Percentiles rank a stretch among this genome's conserved stretches.
These are phyloP conservation scores for Aureobasidium melanogenum DNA, from an alignment of 2,329 filamentous ascomycete species.

Conservation along the genomic window DNA sequence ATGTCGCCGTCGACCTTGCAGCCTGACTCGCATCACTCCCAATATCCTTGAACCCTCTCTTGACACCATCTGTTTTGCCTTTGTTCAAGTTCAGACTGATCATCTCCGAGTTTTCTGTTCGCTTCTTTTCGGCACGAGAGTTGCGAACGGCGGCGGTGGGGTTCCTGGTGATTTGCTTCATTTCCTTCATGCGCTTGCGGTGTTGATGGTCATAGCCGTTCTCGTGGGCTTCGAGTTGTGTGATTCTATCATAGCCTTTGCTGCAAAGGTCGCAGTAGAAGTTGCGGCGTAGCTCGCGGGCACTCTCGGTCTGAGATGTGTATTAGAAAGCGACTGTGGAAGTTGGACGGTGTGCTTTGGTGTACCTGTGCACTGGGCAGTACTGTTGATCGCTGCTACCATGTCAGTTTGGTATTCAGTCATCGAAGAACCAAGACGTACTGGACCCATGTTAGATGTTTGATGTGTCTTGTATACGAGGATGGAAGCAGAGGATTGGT, in stretches of 20 bases:
- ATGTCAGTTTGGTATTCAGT: neutral
- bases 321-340: neutral
- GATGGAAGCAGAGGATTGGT: neutral
- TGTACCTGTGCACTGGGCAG: slow-evolving; percentile 10
- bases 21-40: neutral
- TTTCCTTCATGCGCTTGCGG: slow-evolving; percentile 78
- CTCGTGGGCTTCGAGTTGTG: slow-evolving; percentile 92
- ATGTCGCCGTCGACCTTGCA: neutral
- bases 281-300: slow-evolving; percentile 8
- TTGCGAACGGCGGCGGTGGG: slow-evolving; percentile 56
- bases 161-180: slow-evolving; percentile 74
- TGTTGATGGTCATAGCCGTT: slow-evolving; percentile 93
- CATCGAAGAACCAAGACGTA: neutral
- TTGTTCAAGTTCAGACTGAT: slow-evolving; percentile 13
- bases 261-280: slow-evolving; percentile 60
- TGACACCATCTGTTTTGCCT: neutral
- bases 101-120: slow-evolving; percentile 14
- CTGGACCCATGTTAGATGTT: slow-evolving; percentile 11
- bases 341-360: neutral
- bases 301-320: neutral
- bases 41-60: slow-evolving; percentile 13
- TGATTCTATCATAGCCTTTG: slow-evolving; percentile 91
- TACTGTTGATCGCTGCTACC: neutral
- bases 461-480: neutral
- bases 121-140: slow-evolving; percentile 49